Evolutionary conservation across 768 basidiomycete genomes (phyloP).

Genomic region (Lyophyllum atratum): DNA sequence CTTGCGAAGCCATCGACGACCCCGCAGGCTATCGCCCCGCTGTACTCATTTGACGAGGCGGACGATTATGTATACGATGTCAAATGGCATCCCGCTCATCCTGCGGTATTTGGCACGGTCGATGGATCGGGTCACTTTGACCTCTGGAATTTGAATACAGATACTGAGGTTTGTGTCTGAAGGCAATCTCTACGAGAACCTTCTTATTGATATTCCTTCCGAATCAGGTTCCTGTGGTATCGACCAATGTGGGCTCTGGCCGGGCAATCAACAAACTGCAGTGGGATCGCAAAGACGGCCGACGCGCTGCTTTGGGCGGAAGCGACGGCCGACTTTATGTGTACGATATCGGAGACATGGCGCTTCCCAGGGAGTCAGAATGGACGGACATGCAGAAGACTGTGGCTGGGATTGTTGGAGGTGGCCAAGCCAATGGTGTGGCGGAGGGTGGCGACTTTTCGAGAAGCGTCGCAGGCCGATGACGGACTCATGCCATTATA

Average conservation of each 20-base stretch:
- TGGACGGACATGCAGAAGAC: constrained; percentile 94
- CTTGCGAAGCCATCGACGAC: constrained; percentile 71
- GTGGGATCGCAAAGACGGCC: constrained; percentile 94
- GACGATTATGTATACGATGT: constrained; percentile 99
- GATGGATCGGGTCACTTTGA: constrained; percentile 97
- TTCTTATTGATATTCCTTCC: constrained; percentile 4
- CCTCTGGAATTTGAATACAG: constrained; percentile 96
- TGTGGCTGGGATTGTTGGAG: constrained; percentile 70
- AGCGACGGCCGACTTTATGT: constrained; percentile 93
- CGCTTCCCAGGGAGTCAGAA: constrained; percentile 84
- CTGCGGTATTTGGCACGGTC: constrained; percentile 89
- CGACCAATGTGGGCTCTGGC: constrained; percentile 75
- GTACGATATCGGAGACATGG: constrained; percentile 94
- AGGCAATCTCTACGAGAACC: neutral
- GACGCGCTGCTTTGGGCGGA: constrained; percentile 86
- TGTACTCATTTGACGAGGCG: constrained; percentile 96
- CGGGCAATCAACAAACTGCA: constrained; percentile 93
- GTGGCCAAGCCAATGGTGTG: constrained; percentile 48
- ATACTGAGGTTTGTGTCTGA: constrained; percentile 85
- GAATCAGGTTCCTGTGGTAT: constrained; percentile 85
- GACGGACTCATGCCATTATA: neutral
- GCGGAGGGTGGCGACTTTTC: constrained; percentile 19
- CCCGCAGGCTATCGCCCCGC: constrained; percentile 60
- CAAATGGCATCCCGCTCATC: constrained; percentile 96
- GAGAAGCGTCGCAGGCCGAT: constrained; percentile 15